These are phyloP conservation scores for Kwoniella botswanensis DNA, from an alignment of 768 basidiomycete species.

Conservation along the genomic window DNA sequence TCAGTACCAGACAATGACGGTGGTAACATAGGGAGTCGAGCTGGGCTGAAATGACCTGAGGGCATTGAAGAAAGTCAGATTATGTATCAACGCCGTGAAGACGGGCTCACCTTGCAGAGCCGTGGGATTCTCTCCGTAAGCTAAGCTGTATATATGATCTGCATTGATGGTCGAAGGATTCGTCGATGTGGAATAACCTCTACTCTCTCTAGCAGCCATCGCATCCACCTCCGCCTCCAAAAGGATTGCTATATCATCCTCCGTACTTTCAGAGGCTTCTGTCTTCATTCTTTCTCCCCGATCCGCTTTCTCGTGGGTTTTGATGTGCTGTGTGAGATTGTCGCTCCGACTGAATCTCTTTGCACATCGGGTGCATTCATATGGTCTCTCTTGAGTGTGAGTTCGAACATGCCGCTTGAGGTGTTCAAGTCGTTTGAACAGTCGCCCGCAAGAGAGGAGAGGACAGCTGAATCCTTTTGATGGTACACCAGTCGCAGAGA, in stretches of 20 bases:
- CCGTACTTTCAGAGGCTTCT: constrained; percentile 41
- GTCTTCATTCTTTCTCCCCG: constrained; percentile 45
- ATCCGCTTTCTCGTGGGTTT: constrained; percentile 71
- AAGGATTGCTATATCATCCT: constrained; percentile 41
- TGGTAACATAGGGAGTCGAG: neutral
- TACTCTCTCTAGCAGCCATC: constrained; percentile 40
- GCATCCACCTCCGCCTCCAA: constrained; percentile 48
- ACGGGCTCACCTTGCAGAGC: neutral
- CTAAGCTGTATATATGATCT: constrained; percentile 1
- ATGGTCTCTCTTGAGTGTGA: constrained; percentile 87
- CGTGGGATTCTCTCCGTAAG: neutral
- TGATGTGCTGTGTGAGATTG: constrained; percentile 82
- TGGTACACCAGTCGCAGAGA: neutral
- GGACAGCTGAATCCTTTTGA: constrained; percentile 74
- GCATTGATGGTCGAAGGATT: neutral
- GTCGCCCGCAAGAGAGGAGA: constrained; percentile 76
- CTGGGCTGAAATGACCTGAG: neutral
- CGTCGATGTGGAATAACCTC: neutral
- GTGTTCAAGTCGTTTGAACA: constrained; percentile 91
- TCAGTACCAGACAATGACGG: neutral
- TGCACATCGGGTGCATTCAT: constrained; percentile 72
- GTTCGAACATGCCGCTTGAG: constrained; percentile 84
- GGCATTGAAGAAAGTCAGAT: neutral
- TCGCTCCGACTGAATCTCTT: constrained; percentile 88
- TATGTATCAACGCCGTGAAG: no score